Conservation (phyloP, 768 basidiomycete species). For the Tulasnella calospora region DNA sequence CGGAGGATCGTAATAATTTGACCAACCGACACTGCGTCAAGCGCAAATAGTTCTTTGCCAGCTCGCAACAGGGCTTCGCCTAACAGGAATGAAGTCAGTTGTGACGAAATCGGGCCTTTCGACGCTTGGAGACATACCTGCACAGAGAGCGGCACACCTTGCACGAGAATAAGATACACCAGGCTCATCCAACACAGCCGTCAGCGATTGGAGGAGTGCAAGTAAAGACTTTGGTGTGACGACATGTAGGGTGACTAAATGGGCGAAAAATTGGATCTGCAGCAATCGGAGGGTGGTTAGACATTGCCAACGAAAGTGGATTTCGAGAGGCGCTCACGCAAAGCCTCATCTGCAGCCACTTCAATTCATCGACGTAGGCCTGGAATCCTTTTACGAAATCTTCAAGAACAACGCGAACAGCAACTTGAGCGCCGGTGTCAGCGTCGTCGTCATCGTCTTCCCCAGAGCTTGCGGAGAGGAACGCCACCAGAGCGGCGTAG, state of each 20-base stretch:
- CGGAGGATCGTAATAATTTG: conserved; percentile 69
- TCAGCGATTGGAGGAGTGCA: conserved; percentile 75
- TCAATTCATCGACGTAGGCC: conserved; percentile 76
- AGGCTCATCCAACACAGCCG: conserved; percentile 82
- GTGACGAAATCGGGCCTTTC: not conserved
- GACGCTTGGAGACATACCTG: conserved; percentile 71
- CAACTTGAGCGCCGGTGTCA: conserved; percentile 45
- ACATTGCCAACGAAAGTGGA: conserved; percentile 22
- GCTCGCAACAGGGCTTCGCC: conserved; percentile 44
- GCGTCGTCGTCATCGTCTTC: conserved; percentile 35
- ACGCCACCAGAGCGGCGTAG: conserved; percentile 76
- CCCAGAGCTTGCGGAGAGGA: conserved; percentile 47
- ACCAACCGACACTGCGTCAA: conserved; percentile 53
- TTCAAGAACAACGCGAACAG: conserved; percentile 51
- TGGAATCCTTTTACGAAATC: conserved; percentile 93
- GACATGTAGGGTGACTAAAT: conserved; percentile 69
- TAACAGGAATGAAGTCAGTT: not conserved
- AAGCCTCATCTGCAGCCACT: conserved; percentile 86
- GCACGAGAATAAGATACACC: conserved; percentile 82
- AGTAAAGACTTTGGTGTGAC: conserved; percentile 75
- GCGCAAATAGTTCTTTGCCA: conserved; percentile 59
- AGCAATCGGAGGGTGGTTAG: not conserved
- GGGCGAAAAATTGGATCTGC: conserved; percentile 91
- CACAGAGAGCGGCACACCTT: conserved; percentile 72
- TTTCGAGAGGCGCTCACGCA: conserved; percentile 53